Percentiles rank a stretch among this genome's conserved stretches.
Evolutionary conservation across 148 eudicot genomes (phyloP).

Genomic region (Dysphania ambrosioides): DNA sequence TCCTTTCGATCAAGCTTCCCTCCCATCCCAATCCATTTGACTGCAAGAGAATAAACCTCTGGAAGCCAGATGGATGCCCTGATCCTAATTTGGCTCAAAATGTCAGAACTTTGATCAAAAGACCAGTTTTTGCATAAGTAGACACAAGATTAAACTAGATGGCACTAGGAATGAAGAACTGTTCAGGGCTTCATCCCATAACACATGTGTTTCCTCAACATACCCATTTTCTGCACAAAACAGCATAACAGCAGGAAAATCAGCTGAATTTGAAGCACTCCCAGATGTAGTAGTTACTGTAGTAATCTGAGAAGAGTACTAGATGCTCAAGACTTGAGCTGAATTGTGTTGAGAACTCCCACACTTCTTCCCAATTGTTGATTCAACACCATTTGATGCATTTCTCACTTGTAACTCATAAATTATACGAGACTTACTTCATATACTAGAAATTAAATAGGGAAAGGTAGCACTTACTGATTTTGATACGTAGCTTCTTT

Average conservation of each 20-base stretch:
- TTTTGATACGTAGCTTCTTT: too few relatives aligned
- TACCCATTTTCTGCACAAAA: conserved; percentile 49
- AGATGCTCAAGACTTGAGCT: not conserved
- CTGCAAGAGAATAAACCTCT: conserved; percentile 39
- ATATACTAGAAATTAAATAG: too few relatives aligned
- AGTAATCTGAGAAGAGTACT: not conserved
- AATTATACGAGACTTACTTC: too few relatives aligned
- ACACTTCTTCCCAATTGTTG: too few relatives aligned
- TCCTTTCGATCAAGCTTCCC: conserved; percentile 76
- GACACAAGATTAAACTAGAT: conserved; percentile 47
- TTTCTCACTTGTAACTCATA: too few relatives aligned
- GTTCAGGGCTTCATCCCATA: conserved; percentile 57
- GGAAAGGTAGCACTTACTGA: too few relatives aligned
- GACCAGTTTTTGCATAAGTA: conserved; percentile 41
- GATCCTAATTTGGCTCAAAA: conserved; percentile 45
- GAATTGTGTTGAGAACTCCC: conserved; percentile 2
- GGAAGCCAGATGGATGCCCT: conserved; percentile 46
- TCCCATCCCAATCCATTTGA: conserved; percentile 60
- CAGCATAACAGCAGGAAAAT: conserved; percentile 41
- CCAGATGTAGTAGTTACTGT: conserved; percentile 21
- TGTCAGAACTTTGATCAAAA: conserved; percentile 38
- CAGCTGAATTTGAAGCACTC: conserved; percentile 19
- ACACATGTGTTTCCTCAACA: conserved; percentile 39
- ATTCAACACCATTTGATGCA: too few relatives aligned
- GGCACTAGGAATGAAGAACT: conserved; percentile 42